A percentile compares a stretch with the other conserved stretches of the same genome.
phyloP scores from a whole-genome alignment of 176 grass and related monocot genomes.

The Triticum urartu region DNA sequence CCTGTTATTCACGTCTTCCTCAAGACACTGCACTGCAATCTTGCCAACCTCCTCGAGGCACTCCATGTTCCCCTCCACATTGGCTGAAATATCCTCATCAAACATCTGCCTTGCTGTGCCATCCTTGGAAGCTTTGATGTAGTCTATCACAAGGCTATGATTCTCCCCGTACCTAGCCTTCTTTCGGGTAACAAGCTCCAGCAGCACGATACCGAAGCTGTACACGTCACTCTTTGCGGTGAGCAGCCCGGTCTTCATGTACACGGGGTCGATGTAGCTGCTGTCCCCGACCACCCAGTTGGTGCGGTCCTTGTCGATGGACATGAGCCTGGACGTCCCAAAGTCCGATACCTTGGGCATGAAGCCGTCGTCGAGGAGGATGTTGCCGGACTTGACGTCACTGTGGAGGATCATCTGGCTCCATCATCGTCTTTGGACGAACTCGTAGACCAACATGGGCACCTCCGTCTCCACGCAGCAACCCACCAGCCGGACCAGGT shows the following conservation, averaged over 20 bases:
- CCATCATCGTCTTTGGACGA: neutral
- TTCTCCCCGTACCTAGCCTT: neutral
- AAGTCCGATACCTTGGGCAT: neutral
- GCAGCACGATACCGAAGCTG: conserved; percentile 54
- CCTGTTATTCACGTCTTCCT: neutral
- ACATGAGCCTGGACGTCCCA: neutral
- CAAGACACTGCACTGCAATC: neutral
- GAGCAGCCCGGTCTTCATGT: neutral
- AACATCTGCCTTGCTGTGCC: neutral
- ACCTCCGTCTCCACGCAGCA: neutral
- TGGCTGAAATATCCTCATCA: neutral
- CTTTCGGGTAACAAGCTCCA: conserved; percentile 28
- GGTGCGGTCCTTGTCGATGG: neutral
- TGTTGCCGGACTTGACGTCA: neutral
- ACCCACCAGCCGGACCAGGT: neutral
- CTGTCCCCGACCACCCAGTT: neutral
- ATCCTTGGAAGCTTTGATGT: neutral
- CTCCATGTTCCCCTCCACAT: neutral
- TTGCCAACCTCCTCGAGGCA: neutral
- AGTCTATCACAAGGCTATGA: neutral
- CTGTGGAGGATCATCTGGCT: neutral
- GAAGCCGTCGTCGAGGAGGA: neutral
- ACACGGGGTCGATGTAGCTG: conserved; percentile 30
- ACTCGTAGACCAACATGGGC: neutral
- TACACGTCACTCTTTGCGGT: conserved; percentile 48